phyloP scores from a whole-genome alignment of 495 filamentous ascomycete genomes.

The Articulospora tetracladia region DNA sequence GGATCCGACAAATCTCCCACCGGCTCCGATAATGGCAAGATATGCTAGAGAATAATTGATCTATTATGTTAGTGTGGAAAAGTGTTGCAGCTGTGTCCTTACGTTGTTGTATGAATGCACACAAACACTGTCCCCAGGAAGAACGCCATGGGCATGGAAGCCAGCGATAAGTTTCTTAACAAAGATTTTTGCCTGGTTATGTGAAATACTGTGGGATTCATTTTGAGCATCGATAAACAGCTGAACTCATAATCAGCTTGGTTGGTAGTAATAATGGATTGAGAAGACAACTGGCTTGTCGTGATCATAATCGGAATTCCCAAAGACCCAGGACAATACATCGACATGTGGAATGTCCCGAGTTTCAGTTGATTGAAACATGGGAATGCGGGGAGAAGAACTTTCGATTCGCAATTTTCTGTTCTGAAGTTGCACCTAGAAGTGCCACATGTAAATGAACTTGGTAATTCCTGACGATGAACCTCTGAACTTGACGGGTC shows the following conservation, averaged over 20 bases:
- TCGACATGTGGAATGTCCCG: constrained; percentile 7
- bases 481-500: no score
- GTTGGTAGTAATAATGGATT: neutral
- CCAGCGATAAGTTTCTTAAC: constrained; percentile 49
- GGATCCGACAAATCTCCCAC: constrained; percentile 74
- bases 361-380: constrained; percentile 1
- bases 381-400: neutral
- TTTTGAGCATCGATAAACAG: constrained; percentile 42
- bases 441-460: no score
- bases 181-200: constrained; percentile 39
- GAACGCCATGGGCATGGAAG: constrained; percentile 43
- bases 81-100: neutral
- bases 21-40: constrained; percentile 72
- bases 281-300: constrained; percentile 4
- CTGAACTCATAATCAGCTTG: neutral
- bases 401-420: neutral
- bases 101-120: constrained; percentile 61
- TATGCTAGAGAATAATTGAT: constrained; percentile 70
- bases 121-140: constrained; percentile 52
- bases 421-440: no score
- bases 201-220: constrained; percentile 44
- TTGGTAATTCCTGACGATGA: no score
- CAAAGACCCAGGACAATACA: constrained; percentile 12
- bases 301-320: constrained; percentile 2
- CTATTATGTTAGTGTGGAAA: constrained; percentile 15